phyloP scores from a whole-genome alignment of 805 yeast species.

The Starmerella vaccinii region DNA sequence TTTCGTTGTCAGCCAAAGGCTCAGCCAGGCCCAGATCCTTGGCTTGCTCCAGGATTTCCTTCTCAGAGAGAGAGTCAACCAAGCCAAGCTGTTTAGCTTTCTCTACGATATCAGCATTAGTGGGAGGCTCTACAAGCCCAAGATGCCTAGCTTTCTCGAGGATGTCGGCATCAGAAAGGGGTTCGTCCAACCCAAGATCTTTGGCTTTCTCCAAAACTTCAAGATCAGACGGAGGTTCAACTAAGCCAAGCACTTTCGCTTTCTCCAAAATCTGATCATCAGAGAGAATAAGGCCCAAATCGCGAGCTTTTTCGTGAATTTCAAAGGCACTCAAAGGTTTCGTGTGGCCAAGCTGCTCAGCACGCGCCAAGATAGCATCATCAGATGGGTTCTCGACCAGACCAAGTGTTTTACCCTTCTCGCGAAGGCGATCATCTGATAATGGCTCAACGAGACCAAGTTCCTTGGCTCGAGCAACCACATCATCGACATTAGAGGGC shows the following conservation, averaged over 20 bases:
- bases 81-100: slow-evolving; percentile 17
- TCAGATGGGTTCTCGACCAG: slow-evolving; percentile 13
- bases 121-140: slow-evolving; percentile 39
- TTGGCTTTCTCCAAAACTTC: slow-evolving; percentile 24
- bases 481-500: slow-evolving; percentile 11
- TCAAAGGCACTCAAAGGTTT: slow-evolving; percentile 12
- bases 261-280: slow-evolving; percentile 38
- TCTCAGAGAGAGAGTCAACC: slow-evolving; percentile 8
- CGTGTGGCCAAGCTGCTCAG: slow-evolving; percentile 15
- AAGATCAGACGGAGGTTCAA: slow-evolving; percentile 54
- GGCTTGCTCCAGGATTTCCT: slow-evolving; percentile 19
- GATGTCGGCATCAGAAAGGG: slow-evolving; percentile 11
- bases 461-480: slow-evolving; percentile 35
- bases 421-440: slow-evolving; percentile 45
- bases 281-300: slow-evolving; percentile 23
- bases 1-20: slow-evolving; percentile 41
- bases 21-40: slow-evolving; percentile 24
- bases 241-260: slow-evolving; percentile 62
- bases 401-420: slow-evolving; percentile 15
- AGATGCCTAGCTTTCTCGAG: slow-evolving; percentile 12
- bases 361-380: slow-evolving; percentile 9
- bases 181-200: slow-evolving; percentile 21
- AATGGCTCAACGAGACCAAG: slow-evolving; percentile 37
- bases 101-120: slow-evolving; percentile 9
- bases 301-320: slow-evolving; percentile 19